Percentiles rank a stretch among this genome's conserved stretches.
Evolutionary conservation across 306 rosid genomes (phyloP).

Genomic region (Acacia confusa): DNA sequence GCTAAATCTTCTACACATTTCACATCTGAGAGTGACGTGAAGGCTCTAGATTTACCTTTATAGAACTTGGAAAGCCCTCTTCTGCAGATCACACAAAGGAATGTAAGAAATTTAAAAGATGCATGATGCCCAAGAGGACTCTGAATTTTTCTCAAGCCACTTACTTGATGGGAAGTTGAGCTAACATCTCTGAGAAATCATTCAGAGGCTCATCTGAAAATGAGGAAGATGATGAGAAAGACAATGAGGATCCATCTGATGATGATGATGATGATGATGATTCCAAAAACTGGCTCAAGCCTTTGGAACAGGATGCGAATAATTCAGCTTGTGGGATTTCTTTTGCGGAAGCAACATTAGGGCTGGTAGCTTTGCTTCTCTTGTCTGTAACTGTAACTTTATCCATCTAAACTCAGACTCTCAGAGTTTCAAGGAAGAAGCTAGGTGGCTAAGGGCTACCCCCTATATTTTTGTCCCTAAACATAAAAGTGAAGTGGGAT

Average conservation of each 20-base stretch:
- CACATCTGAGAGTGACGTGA: conserved; percentile 38
- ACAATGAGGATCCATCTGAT: conserved; percentile 18
- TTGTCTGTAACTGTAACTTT: background rate
- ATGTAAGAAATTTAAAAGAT: background rate
- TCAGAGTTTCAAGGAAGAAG: conserved; percentile 8
- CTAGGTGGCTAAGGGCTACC: background rate
- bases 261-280: conserved; percentile 29
- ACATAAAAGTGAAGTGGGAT: background rate
- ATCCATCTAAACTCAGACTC: background rate
- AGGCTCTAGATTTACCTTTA: conserved; percentile 44
- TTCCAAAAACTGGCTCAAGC: conserved; percentile 13
- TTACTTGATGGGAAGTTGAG: conserved; percentile 30
- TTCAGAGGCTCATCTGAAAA: conserved; percentile 2
- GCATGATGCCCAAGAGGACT: background rate
- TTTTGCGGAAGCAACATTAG: conserved; percentile 8
- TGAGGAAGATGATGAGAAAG: background rate
- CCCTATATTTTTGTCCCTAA: background rate
- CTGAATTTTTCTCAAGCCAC: background rate
- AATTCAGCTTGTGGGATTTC: conserved; percentile 3
- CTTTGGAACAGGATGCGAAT: background rate
- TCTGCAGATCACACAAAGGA: conserved; percentile 27
- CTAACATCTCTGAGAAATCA: conserved; percentile 26
- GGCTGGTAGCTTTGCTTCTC: background rate
- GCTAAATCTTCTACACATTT: conserved; percentile 45
- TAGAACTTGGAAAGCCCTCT: conserved; percentile 49